Evolutionary conservation across 176 grass and related monocot species (phyloP), one percentile per base, ranked within the genome.

Genomic region (Neostapfia colusana): DNA sequence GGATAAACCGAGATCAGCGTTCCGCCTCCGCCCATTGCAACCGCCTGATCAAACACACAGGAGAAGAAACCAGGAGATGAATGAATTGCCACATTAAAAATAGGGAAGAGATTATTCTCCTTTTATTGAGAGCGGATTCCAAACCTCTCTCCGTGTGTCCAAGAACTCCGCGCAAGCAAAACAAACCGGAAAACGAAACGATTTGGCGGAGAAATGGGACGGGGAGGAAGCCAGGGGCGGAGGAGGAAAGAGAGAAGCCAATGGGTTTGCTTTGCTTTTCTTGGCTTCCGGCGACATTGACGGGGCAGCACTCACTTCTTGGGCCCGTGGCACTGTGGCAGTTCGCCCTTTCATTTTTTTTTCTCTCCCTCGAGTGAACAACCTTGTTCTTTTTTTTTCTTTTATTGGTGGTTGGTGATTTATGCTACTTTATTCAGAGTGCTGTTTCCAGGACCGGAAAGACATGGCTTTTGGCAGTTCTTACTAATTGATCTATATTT

Each of bases 1-100:
- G 95, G 95, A 70, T 84, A 76, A 75, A 98, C 87, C 34, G 95
- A 92, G 82, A 98, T 90, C 77, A 98, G 67, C 76, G 86, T 79
- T 34, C 92, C 86, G 66, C 81, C 77, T 35, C 95, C 91, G 27
- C 87, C 91, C 95, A 98, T 97, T 60, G 71, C 65, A 55, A 20
- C 41, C 42, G 26, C 79, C 81, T 82, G 77, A 76, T 82, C 75
- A 63, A 70, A 55, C 45, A 53, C 72, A 73, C 14, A 53, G 69
- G 6, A 44, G 75, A 68, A 31, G 43, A 71, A 69, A 18, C 50
- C 62, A 44, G 13, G 59, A 7, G n/a, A 49, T 16, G 23, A 37
- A 79, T 50, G 40, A 77, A 67, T 78, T 49, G 63, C 53, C 35
- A 73, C 73, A 78, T 68, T 80, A 67, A 57, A 67, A 87, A 25